Conservation (phyloP, 2,329 filamentous ascomycete species). For the Herpotrichia juniperi region DNA sequence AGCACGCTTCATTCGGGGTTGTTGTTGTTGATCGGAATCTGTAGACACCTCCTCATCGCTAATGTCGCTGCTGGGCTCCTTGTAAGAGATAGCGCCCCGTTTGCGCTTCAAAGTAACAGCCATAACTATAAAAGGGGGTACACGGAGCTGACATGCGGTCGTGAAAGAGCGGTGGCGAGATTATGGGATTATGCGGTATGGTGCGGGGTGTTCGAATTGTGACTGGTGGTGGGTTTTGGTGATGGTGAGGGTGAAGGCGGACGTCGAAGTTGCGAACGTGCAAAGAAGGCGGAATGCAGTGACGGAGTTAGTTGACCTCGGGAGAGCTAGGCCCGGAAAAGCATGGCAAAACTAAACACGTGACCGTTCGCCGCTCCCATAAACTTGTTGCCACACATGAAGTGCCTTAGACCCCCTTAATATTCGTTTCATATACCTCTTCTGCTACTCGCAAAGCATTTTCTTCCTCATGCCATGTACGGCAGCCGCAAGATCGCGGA, state of each 20-base stretch:
- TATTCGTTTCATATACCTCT: too few relatives aligned
- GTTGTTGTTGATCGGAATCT: constrained; percentile 20
- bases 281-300: neutral
- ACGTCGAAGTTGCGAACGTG: neutral
- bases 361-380: too few relatives aligned
- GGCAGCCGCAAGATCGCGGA: too few relatives aligned
- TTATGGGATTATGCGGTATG: neutral
- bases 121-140: constrained; percentile 21
- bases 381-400: too few relatives aligned
- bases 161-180: neutral
- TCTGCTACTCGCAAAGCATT: too few relatives aligned
- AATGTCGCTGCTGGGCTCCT: constrained; percentile 39
- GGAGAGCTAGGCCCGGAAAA: neutral
- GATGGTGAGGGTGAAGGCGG: neutral
- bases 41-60: constrained; percentile 31
- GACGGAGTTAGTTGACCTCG: neutral
- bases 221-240: neutral
- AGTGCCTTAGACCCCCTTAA: too few relatives aligned
- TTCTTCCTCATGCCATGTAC: too few relatives aligned
- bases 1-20: constrained; percentile 18
- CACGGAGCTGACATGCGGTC: neutral
- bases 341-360: neutral
- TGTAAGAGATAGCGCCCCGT: constrained; percentile 42
- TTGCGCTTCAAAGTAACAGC: constrained; percentile 41
- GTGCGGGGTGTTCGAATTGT: neutral